Base-by-base conservation (phyloP, 192 early-diverging fungal species). In the Phycomyces blakesleeanus region DNA sequence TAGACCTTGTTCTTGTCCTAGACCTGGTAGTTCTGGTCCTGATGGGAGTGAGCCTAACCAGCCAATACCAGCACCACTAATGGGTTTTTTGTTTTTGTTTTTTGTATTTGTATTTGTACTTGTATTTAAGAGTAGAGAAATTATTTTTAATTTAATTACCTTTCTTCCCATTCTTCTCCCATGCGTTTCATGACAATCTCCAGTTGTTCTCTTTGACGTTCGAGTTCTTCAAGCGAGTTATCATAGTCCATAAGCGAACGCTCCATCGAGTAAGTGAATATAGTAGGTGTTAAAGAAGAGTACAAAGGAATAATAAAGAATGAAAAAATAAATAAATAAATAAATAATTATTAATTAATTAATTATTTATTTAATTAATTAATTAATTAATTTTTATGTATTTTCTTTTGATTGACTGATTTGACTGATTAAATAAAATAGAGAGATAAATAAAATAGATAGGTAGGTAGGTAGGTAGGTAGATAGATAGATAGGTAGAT, bases 141-240 rank as follows among this genome's bases (percentile, higher is more conserved):
- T 37, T 10, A 21, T 11, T 26, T 56, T 40, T 55, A 1, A 50
- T 49, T n/a, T 11, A 1, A 29, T 63, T 66, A 75, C 73, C 73
- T 75, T 69, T 63, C 55, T 52, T 64, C 68, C 73, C 73, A 75
- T 53, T 75, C 73, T 63, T 75, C 42, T 1, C 63, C 67, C 73
- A 75, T 75, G 10, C 38, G 62, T 20, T 69, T 18, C 67, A 75
- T 69, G 44, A 75, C 55, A 0, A 37, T 50, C 49, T 75, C 64
- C 15, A 75, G 55, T 27, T 66, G 50, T 34, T 66, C 55, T 5
- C 51, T 58, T 34, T 75, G 66, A 26, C 62, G 51, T 52, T 75
- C 68, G 38, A 75, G 49, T 12, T 67, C 68, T 37, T 66, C 68
- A 18, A 75, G 58, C 16, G 63, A 64, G 52, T 75, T 59, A 27